A percentile compares a stretch with the other conserved stretches of the same genome.
phyloP scores from a whole-genome alignment of 306 rosid genomes.

The Quercus gilva region DNA sequence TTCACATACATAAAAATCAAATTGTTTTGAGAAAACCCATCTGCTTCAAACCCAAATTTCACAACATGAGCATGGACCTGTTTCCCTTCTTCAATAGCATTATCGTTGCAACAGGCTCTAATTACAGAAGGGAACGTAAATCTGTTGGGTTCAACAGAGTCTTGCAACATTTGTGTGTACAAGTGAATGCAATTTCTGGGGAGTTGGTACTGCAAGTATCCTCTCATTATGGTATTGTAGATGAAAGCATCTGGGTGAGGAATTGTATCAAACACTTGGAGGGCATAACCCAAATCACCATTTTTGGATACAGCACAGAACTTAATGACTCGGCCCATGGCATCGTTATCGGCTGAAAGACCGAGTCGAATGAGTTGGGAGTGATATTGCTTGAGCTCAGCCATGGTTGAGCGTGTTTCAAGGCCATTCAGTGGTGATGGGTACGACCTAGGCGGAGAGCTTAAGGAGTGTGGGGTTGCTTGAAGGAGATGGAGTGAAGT shows the following conservation, averaged over 20 bases:
- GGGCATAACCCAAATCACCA: conserved; percentile 20
- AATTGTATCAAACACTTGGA: too few relatives aligned
- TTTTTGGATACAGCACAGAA: conserved; percentile 46
- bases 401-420: conserved; percentile 46
- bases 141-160: conserved; percentile 40
- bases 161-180: conserved; percentile 50
- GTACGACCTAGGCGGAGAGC: conserved; percentile 1
- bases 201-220: conserved; percentile 20
- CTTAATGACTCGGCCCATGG: conserved; percentile 53
- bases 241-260: conserved; percentile 50
- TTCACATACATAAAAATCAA: conserved; percentile 42
- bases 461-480: background rate
- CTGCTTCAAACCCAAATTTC: conserved; percentile 47
- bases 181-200: conserved; percentile 33
- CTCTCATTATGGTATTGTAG: conserved; percentile 57
- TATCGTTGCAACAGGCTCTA: conserved; percentile 35
- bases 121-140: conserved; percentile 55
- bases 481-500: background rate
- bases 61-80: conserved; percentile 61
- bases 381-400: conserved; percentile 56
- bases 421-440: conserved; percentile 19
- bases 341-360: conserved; percentile 47
- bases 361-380: conserved; percentile 51
- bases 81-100: conserved; percentile 30
- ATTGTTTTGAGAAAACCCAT: conserved; percentile 39